Percentiles rank a stretch among this genome's conserved stretches.
phyloP scores from a whole-genome alignment of 2,329 filamentous ascomycete species.

The Xylariaceae sp. region DNA sequence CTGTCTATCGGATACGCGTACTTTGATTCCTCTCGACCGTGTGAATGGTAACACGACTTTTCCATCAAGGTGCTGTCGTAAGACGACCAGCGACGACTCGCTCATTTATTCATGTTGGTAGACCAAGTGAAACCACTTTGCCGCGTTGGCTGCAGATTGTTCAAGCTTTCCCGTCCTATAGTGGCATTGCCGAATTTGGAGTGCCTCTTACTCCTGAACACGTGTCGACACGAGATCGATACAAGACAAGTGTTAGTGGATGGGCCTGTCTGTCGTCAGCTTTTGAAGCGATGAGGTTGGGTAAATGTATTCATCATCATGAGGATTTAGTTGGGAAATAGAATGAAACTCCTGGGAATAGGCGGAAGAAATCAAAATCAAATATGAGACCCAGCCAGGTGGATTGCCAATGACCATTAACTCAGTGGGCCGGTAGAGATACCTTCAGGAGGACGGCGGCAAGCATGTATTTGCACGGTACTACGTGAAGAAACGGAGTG shows the following conservation, averaged over 20 bases:
- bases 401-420: constrained; percentile 24
- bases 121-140: constrained; percentile 6
- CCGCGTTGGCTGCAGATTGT: not conserved
- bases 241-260: not conserved
- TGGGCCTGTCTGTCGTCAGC: not conserved
- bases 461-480: not conserved
- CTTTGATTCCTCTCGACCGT: constrained; percentile 11
- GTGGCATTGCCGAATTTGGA: not conserved
- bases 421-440: constrained; percentile 22
- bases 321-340: not conserved
- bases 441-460: not conserved
- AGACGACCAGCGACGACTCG: not conserved
- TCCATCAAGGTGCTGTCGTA: constrained; percentile 11
- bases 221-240: not conserved
- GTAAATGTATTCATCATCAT: not conserved
- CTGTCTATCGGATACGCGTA: constrained; percentile 19
- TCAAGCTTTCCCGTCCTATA: not conserved
- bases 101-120: not conserved
- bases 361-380: constrained; percentile 3
- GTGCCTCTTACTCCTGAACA: not conserved
- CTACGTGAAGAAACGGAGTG: too few relatives aligned
- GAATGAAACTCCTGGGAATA: not conserved
- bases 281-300: not conserved
- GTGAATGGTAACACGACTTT: constrained; percentile 15
- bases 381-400: constrained; percentile 21